Conservation (phyloP, 75 land plant species). For the Pinus albicaulis region DNA sequence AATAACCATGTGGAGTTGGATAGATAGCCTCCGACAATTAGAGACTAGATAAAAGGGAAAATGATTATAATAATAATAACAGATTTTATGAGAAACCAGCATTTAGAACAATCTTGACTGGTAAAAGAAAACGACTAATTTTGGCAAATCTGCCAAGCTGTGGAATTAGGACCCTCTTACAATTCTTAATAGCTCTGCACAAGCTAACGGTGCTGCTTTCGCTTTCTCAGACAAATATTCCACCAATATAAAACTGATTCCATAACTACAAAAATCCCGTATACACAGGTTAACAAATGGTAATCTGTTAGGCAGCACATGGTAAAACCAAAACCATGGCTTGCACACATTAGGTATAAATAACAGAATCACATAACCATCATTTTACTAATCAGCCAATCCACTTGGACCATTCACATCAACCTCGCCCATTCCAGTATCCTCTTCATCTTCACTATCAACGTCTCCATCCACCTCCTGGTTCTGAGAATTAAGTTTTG, state of each 20-base stretch:
- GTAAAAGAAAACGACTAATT: not conserved
- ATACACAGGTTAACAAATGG: not conserved
- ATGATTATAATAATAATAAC: no score
- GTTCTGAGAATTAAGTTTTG: conserved; percentile 56
- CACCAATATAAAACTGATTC: not conserved
- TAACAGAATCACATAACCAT: not conserved
- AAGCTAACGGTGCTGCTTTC: not conserved
- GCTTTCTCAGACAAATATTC: not conserved
- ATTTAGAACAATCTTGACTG: not conserved
- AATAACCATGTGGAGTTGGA: no score
- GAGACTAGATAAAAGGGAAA: no score
- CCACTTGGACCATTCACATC: conserved; percentile 65
- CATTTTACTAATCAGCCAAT: conserved; percentile 21
- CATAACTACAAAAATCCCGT: conserved; percentile 1
- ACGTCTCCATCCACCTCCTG: conserved; percentile 85
- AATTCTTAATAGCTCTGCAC: not conserved
- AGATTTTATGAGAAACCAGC: not conserved
- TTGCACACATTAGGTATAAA: not conserved
- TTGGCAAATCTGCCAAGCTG: not conserved
- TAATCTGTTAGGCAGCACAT: not conserved
- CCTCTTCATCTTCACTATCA: conserved; percentile 91
- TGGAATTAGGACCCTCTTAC: not conserved
- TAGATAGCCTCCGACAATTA: no score
- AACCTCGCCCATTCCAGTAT: conserved; percentile 92
- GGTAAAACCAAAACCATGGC: not conserved